phyloP scores from a whole-genome alignment of 345 rosid genomes.

The Arabidopsis arenosa region DNA sequence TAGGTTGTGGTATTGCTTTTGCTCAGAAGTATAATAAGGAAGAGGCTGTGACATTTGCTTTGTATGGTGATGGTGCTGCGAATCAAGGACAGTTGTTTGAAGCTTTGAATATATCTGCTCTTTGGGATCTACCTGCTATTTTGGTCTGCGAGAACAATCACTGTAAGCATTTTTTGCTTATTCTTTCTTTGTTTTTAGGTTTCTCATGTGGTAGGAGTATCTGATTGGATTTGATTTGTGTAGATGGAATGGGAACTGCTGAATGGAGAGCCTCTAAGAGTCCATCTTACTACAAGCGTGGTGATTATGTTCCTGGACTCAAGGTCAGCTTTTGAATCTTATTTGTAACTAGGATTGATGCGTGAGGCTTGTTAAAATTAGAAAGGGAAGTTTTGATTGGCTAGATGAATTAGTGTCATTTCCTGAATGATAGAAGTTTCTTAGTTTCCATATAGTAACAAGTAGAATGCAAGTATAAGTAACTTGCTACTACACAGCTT shows the following conservation, averaged over 20 bases:
- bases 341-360: background rate
- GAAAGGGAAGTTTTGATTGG: background rate
- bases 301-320: conserved; percentile 97
- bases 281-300: conserved; percentile 91
- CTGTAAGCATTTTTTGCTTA: conserved; percentile 51
- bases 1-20: conserved; percentile 96
- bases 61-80: conserved; percentile 98
- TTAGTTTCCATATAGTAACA: conserved; percentile 4
- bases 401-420: conserved; percentile 3
- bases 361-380: background rate
- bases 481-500: background rate
- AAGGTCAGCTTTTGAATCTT: conserved; percentile 61
- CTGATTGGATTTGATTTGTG: conserved; percentile 19
- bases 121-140: conserved; percentile 95
- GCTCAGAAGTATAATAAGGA: conserved; percentile 94
- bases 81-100: conserved; percentile 98
- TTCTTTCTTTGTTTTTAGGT: background rate
- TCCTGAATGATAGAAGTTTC: conserved; percentile 1
- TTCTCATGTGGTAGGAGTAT: background rate
- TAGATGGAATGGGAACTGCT: conserved; percentile 99
- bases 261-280: conserved; percentile 99
- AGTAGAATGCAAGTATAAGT: background rate
- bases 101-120: conserved; percentile 89
- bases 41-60: conserved; percentile 74
- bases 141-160: conserved; percentile 97